Conservation (phyloP, 192 early-diverging fungal genomes). For the Entomortierella parvispora region DNA sequence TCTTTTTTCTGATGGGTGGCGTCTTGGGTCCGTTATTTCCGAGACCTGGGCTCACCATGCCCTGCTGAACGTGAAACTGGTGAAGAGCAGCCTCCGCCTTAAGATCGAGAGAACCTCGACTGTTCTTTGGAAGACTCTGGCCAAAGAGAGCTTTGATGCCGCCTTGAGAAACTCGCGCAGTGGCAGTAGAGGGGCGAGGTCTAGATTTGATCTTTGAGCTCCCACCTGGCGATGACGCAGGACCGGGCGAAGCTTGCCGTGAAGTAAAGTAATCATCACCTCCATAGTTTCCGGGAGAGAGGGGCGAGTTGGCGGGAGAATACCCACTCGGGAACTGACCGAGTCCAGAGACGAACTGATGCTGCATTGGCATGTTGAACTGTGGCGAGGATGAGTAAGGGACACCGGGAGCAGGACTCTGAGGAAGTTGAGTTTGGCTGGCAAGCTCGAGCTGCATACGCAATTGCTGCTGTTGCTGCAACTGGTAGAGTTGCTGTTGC, state of each 20-base stretch:
- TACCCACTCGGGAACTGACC: constrained; percentile 25
- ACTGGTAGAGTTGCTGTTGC: constrained; percentile 24
- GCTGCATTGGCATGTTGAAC: constrained; percentile 3
- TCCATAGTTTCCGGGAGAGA: constrained; percentile 38
- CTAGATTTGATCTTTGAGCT: constrained; percentile 46
- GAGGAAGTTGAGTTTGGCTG: constrained; percentile 35
- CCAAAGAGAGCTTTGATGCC: constrained; percentile 49
- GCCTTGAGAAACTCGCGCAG: constrained; percentile 29
- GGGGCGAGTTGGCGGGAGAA: constrained; percentile 31
- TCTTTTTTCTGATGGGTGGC: constrained; percentile 13
- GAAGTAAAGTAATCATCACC: constrained; percentile 50
- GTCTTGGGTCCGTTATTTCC: background rate
- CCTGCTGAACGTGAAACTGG: background rate
- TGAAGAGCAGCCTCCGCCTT: constrained; percentile 27
- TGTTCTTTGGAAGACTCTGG: constrained; percentile 28
- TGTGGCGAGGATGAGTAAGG: constrained; percentile 19
- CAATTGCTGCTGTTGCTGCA: constrained; percentile 39
- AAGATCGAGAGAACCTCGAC: constrained; percentile 32
- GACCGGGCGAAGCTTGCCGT: constrained; percentile 17
- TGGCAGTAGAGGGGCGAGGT: constrained; percentile 19
- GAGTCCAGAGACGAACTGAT: constrained; percentile 24
- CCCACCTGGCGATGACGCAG: constrained; percentile 36
- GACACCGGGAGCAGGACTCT: constrained; percentile 24
- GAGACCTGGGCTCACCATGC: background rate
- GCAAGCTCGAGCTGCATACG: constrained; percentile 34